These are phyloP conservation scores for Nothophoma quercina DNA, from an alignment of 2,329 filamentous ascomycete genomes.

Conservation along the genomic window DNA sequence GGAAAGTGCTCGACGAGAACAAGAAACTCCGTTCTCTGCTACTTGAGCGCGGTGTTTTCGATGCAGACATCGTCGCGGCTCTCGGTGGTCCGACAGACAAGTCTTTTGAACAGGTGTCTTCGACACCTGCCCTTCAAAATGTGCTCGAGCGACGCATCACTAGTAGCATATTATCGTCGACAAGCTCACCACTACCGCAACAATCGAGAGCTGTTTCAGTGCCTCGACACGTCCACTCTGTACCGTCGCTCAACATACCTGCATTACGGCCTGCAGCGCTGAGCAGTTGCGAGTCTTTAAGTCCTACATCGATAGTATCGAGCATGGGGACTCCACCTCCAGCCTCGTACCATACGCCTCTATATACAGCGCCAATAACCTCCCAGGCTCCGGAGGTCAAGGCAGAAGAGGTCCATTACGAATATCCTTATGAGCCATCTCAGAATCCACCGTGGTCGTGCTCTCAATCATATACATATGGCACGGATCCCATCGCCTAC, in stretches of 20 bases:
- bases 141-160: conserved; percentile 44
- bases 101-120: conserved; percentile 39
- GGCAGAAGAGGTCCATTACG: conserved; percentile 32
- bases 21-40: conserved; percentile 67
- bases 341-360: conserved; percentile 28
- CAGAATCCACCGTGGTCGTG: conserved; percentile 35
- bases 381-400: conserved; percentile 34
- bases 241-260: conserved; percentile 33
- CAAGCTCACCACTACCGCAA: conserved; percentile 26
- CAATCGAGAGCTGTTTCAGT: conserved; percentile 23
- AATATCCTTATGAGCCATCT: conserved; percentile 33
- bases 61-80: conserved; percentile 58
- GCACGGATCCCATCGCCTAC: conserved; percentile 25
- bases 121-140: conserved; percentile 33
- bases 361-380: conserved; percentile 30
- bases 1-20: conserved; percentile 75
- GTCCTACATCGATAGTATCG: conserved; percentile 43
- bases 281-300: conserved; percentile 38
- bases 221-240: conserved; percentile 28
- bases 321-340: conserved; percentile 43
- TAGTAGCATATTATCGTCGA: conserved; percentile 29
- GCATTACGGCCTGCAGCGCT: conserved; percentile 30
- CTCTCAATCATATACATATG: conserved; percentile 25
- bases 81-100: conserved; percentile 34
- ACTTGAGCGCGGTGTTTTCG: conserved; percentile 63